Evolutionary conservation across 1,284 basidiomycete genomes (phyloP), one percentile per base, ranked within the genome.

Genomic region (Ustilago bromivora): DNA sequence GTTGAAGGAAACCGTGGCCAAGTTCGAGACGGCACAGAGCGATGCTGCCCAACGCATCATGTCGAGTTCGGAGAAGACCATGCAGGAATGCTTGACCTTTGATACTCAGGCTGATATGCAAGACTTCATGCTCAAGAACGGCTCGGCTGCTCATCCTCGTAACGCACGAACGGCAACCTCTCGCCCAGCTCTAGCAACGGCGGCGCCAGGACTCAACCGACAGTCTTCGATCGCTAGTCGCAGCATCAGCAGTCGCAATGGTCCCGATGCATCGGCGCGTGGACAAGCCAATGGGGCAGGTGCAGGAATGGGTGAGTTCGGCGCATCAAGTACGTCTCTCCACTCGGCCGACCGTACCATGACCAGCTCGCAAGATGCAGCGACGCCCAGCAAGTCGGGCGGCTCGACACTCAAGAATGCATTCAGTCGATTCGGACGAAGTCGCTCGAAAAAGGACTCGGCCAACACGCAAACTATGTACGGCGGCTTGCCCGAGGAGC

Each of bases 31-130:
- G 19, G 84, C 78, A 2, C 74, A 82, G 57, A 73, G 76, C 55
- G 84, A 85, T 34, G 67, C 81, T 31, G 83, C 83, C 11, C 79
- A 78, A 61, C 61, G 72, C 17, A 58, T 78, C 57, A 82, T 82
- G 78, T 65, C 67, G 43, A 68, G 71, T 52, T 78, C 83, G n/a
- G 79, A 83, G 58, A 71, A 80, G 64, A 81, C 84, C 43, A 77
- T 81, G 61, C 79, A 82, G 55, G 74, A 78, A 15, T 78, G 72
- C 23, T 74, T 83, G 40, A 61, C 61, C 28, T 83, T 84, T 57
- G 78, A 83, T 35, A 66, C 80, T 12, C 69, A 81, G 34, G 74
- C 74, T 28, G 84, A 85, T 19, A 79, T 86, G 79, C 73, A 75
- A 19, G 76, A 74, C 32, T 86, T 84, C 52, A 75, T 78, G 32